Evolutionary conservation across 2,329 filamentous ascomycete genomes (phyloP).

Genomic region (Trichoderma endophyticum): DNA sequence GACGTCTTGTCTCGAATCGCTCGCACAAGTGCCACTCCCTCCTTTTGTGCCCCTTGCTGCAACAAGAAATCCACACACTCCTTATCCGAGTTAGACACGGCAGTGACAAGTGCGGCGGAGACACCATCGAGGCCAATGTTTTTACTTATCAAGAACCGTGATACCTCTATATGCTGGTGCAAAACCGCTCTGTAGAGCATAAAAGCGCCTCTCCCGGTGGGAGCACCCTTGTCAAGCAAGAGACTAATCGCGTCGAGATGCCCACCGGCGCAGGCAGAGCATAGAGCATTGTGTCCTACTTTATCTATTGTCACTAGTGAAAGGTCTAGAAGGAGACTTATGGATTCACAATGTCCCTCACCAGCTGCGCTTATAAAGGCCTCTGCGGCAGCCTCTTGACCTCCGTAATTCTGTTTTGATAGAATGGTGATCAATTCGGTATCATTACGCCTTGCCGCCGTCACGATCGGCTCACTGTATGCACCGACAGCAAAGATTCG

Average conservation of each 20-base stretch:
- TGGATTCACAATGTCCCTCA: neutral
- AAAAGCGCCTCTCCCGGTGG: neutral
- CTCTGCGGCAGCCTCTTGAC: neutral
- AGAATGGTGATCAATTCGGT: constrained; percentile 3
- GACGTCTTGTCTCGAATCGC: neutral
- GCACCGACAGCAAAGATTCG: neutral
- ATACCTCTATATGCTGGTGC: neutral
- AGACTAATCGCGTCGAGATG: neutral
- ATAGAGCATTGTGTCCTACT: neutral
- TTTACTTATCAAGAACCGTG: neutral
- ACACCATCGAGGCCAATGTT: neutral
- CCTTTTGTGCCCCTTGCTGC: constrained; percentile 2
- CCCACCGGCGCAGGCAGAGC: neutral
- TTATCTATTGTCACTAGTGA: neutral
- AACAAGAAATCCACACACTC: constrained; percentile 1
- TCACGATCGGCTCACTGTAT: neutral
- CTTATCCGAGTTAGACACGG: neutral
- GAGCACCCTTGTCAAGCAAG: neutral
- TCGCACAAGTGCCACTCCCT: neutral
- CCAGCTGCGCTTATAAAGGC: neutral
- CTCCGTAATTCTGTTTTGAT: neutral
- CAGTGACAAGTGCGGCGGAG: neutral
- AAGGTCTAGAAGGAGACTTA: constrained; percentile 1
- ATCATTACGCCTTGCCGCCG: neutral
- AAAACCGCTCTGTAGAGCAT: neutral